phyloP scores from a whole-genome alignment of 768 basidiomycete genomes.

The Serendipita sp. region DNA sequence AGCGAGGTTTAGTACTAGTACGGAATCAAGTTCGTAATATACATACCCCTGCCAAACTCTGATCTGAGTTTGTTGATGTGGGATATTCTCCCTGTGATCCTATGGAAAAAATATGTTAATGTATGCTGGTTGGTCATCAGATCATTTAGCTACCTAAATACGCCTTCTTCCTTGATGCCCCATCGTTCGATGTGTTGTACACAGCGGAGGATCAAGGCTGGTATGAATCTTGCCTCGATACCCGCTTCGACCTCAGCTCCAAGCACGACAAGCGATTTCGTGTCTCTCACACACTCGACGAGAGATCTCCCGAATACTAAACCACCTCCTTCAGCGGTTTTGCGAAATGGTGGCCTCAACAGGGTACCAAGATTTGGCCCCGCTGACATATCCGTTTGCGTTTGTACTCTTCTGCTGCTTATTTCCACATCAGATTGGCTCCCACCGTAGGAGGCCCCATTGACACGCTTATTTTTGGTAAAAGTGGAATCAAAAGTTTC shows the following conservation, averaged over 20 bases:
- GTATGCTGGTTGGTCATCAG: too few species aligned
- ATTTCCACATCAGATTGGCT: conserved; percentile 2
- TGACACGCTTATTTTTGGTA: background rate
- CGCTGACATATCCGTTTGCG: background rate
- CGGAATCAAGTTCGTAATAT: background rate
- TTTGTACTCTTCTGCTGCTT: background rate
- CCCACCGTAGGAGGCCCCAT: background rate
- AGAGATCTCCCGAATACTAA: conserved; percentile 56
- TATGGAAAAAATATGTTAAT: conserved; percentile 21
- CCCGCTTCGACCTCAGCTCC: conserved; percentile 4
- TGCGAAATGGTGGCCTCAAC: conserved; percentile 37
- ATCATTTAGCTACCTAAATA: conserved; percentile 44
- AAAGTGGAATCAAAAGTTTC: background rate
- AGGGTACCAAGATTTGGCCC: conserved; percentile 40
- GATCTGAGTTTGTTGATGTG: conserved; percentile 59
- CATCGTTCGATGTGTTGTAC: conserved; percentile 67
- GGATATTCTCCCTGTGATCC: conserved; percentile 68
- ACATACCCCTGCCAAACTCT: conserved; percentile 66
- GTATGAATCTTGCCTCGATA: conserved; percentile 23
- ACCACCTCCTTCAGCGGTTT: conserved; percentile 21
- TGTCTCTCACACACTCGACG: conserved; percentile 37
- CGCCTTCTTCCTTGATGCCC: conserved; percentile 75
- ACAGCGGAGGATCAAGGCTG: conserved; percentile 67
- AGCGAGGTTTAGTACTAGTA: too few species aligned
- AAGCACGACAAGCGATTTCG: conserved; percentile 15